phyloP scores from a whole-genome alignment of 345 rosid species.

The Lumnitzera littorea region DNA sequence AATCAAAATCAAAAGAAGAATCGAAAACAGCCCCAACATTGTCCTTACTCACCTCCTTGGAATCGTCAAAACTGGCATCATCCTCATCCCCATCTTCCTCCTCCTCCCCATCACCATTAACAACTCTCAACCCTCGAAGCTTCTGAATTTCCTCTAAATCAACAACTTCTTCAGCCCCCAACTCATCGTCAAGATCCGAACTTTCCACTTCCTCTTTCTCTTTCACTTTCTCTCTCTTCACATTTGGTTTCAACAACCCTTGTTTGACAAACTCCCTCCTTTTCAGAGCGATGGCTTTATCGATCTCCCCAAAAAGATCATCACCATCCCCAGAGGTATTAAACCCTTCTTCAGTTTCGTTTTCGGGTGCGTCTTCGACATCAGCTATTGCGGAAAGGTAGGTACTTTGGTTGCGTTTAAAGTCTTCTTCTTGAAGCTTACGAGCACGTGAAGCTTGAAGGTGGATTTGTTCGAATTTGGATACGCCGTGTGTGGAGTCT shows the following conservation, averaged over 20 bases:
- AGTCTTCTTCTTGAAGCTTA: conserved; percentile 69
- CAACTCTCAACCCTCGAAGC: conserved; percentile 44
- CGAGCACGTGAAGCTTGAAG: conserved; percentile 66
- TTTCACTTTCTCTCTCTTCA: conserved; percentile 16
- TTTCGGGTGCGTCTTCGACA: conserved; percentile 50
- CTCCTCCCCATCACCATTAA: conserved; percentile 26
- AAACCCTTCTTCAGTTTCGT: conserved; percentile 9
- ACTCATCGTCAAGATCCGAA: conserved; percentile 45
- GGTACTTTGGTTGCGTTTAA: conserved; percentile 54
- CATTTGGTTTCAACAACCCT: conserved; percentile 48
- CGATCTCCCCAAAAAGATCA: conserved; percentile 78
- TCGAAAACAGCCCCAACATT: conserved; percentile 20
- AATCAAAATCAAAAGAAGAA: conserved; percentile 67
- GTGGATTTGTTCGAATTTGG: conserved; percentile 67
- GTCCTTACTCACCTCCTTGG: conserved; percentile 9
- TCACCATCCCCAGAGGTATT: conserved; percentile 27
- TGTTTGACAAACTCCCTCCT: conserved; percentile 70
- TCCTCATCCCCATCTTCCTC: conserved; percentile 20
- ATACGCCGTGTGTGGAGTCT: conserved; percentile 70
- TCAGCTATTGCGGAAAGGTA: conserved; percentile 79
- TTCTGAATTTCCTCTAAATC: conserved; percentile 83
- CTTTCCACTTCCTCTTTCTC: conserved; percentile 21
- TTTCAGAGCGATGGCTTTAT: conserved; percentile 73
- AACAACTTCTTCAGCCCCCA: conserved; percentile 64
- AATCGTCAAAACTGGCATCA: conserved; percentile 10